Base-by-base conservation (phyloP, 768 basidiomycete species). In the Termitomyces sp. region DNA sequence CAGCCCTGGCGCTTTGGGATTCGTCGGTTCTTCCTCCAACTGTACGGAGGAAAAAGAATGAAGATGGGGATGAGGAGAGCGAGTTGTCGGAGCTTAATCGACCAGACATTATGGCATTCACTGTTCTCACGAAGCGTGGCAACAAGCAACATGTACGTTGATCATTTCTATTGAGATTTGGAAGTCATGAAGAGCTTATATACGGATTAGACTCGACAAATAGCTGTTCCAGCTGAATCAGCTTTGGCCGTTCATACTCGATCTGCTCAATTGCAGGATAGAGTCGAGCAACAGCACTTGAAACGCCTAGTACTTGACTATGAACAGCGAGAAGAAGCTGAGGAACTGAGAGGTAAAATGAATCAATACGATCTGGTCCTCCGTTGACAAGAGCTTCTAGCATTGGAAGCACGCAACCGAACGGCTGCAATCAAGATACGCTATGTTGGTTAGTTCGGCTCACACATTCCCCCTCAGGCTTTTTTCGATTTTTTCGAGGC, bases 201-300 rank as follows among this genome's bases (percentile, higher is more conserved):
- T 28, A 30, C 59, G 11, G 32, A 48, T 13, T 22, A 97, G 94
- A 80, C 81, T 22, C 90, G 92, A n/a, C 85, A 92, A 66, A 79
- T 99, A 46, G 87, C 92, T 48, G 86, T 99, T 44, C 97, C 97
- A 10, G 76, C 91, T 8, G 87, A 84, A 63, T 93, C 96, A 8
- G 79, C 93, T 2, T 78, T 99, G 32, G 97, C 96, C 0, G 79
- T 94, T 51, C 93, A 97, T 65, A 95, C 94, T 2, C 85, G 88
- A 32, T 84, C 90, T 2, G 92, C 97, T 44, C 97, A 98, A 67
- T 76, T 92, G 60, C 94, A 94, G 68, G 94, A 95, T 72, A 92
- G 88, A 72, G 93, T 92, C 7, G 97, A 99, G 68, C 96, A 98
- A 64, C 94, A 98, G 70, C 92, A 98, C 60, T 75, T 99, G 63